Evolutionary conservation across 164 flowering plant species (phyloP), one percentile per base, ranked within the genome.

Genomic region (Dillenia turbinata): DNA sequence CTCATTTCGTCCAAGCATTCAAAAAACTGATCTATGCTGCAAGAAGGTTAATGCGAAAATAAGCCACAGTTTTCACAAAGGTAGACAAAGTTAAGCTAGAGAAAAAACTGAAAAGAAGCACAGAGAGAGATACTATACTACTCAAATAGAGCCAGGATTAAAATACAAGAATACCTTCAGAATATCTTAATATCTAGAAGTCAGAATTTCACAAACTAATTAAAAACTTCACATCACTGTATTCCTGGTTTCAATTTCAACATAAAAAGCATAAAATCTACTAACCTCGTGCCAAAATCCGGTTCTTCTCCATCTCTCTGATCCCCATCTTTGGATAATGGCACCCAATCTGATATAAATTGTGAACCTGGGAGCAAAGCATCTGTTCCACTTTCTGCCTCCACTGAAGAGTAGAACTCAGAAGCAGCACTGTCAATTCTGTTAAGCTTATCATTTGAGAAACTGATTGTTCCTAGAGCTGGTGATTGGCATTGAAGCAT

Each of bases 1-100:
- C 96, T 82, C 81, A 95, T 73, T 60, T 64, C 99, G 82, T 95
- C 99, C 68, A 90, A 79, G 52, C 98, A 95, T 69, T 90, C 97
- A 67, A 95, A 95, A 71, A 95, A 95, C 60, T 90, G 96, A 65
- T 95, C 90, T 65, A 95, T 74, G 53, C 99, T 95, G 94, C 76
- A 75, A 68, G 69, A 10, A 65, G 51, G 48, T 15, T 45, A 68
- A 67, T 26, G 56, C 62, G 40, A 63, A 14, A 56, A 56, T 45
- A 62, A 12, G 40, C 12, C 8, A 14, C 26, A 33, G 19, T 50
- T 52, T 11, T 52, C 49, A 54, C 54, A 33, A 33, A 17, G 15
- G 16, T 26, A 66, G 16, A 13, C 26, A 8, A 65, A 15, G 22
- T 58, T 40, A 49, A 33, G 22, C 9, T 40, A 33, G 12, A 15